phyloP scores from a whole-genome alignment of 495 filamentous ascomycete genomes.

The Penicillium bovifimosum region DNA sequence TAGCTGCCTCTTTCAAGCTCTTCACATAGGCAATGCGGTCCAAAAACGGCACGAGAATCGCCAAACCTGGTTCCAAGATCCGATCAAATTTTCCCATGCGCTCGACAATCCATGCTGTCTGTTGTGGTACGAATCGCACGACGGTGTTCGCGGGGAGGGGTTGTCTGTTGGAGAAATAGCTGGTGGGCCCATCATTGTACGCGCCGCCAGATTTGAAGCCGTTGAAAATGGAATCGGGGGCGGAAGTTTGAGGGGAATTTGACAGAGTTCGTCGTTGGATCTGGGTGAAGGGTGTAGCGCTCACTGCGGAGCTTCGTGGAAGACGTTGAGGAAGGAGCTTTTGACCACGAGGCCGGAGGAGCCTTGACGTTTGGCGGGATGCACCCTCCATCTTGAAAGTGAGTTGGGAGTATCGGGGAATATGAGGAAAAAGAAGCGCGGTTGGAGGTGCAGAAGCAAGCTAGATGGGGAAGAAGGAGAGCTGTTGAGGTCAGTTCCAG shows the following conservation, averaged over 20 bases:
- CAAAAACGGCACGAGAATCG: slow-evolving; percentile 82
- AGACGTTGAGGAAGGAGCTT: slow-evolving; percentile 21
- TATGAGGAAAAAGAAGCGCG: not conserved
- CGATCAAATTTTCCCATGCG: slow-evolving; percentile 96
- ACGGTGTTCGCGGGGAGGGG: slow-evolving; percentile 86
- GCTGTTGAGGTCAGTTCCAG: slow-evolving; percentile 13
- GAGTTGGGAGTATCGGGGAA: not conserved
- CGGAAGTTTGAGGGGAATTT: slow-evolving; percentile 25
- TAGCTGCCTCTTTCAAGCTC: slow-evolving; percentile 89
- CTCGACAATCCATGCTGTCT: slow-evolving; percentile 99
- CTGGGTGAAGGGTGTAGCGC: slow-evolving; percentile 20
- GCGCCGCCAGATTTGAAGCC: slow-evolving; percentile 18
- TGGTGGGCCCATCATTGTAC: slow-evolving; percentile 25
- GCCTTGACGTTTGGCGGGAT: slow-evolving; percentile 34
- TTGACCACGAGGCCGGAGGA: slow-evolving; percentile 29
- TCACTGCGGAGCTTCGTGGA: slow-evolving; percentile 11
- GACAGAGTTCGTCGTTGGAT: slow-evolving; percentile 32
- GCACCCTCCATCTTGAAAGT: slow-evolving; percentile 36
- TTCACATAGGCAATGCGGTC: slow-evolving; percentile 98
- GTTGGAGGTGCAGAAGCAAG: slow-evolving; percentile 7
- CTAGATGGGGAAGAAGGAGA: slow-evolving; percentile 15
- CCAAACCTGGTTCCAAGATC: slow-evolving; percentile 85
- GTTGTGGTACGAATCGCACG: slow-evolving; percentile 94
- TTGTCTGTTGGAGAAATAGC: slow-evolving; percentile 56
- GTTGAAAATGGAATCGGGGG: slow-evolving; percentile 33